phyloP scores from a whole-genome alignment of 208 protist species.

The Leishmania arabica region DNA sequence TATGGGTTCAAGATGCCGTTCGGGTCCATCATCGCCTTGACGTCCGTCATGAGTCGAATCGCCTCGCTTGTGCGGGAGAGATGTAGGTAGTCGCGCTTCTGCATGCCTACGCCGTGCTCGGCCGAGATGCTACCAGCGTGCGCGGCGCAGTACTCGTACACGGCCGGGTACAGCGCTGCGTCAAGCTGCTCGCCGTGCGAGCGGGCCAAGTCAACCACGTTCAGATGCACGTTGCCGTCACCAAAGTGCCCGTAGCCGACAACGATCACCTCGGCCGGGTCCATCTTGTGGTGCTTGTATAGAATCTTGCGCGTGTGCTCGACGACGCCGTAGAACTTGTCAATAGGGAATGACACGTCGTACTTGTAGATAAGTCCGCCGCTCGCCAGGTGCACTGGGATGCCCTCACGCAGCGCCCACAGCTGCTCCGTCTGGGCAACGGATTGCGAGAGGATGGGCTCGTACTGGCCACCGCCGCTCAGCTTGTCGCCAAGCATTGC shows the following conservation, averaged over 20 bases:
- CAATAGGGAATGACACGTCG: conserved; percentile 81
- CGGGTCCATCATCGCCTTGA: conserved; percentile 95
- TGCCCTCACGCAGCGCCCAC: conserved; percentile 71
- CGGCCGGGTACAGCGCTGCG: conserved; percentile 58
- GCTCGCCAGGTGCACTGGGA: conserved; percentile 62
- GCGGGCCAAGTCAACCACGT: conserved; percentile 81
- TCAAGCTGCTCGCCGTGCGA: conserved; percentile 50
- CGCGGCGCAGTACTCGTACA: conserved; percentile 71
- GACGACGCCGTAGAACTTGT: conserved; percentile 81
- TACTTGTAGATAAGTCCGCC: conserved; percentile 75
- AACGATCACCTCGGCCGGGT: conserved; percentile 66
- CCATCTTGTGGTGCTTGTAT: conserved; percentile 51
- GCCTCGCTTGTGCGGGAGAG: conserved; percentile 74
- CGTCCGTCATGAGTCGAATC: conserved; percentile 87
- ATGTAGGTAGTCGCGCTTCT: conserved; percentile 87
- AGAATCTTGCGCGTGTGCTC: conserved; percentile 72
- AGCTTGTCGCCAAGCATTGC: conserved; percentile 45
- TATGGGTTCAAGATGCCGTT: conserved; percentile 97
- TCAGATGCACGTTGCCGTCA: conserved; percentile 97
- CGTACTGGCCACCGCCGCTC: conserved; percentile 33
- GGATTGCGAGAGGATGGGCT: conserved; percentile 72
- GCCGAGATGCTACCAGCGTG: conserved; percentile 91
- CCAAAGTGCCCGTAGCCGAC: conserved; percentile 97
- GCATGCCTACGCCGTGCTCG: conserved; percentile 95
- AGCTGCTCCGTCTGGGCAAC: conserved; percentile 50